A percentile compares a stretch with the other conserved stretches of the same genome.
Conservation (phyloP, 2,329 filamentous ascomycete species). For the Fusarium euwallaceae region DNA sequence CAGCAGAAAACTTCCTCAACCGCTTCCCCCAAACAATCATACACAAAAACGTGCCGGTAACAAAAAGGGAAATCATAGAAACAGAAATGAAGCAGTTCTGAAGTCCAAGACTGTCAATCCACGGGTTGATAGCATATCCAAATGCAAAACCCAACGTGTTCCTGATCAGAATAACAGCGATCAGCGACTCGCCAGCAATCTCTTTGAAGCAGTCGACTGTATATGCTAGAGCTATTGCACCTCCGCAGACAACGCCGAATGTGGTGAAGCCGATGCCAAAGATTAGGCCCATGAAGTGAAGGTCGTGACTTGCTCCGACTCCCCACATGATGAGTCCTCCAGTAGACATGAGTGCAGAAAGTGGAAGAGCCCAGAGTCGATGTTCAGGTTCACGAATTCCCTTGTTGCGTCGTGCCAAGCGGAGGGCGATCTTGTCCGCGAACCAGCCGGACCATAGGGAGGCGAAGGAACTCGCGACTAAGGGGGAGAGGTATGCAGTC, state of each 20-base stretch:
- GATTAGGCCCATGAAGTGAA: slow-evolving; percentile 52
- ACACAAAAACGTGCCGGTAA: slow-evolving; percentile 44
- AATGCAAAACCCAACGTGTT: slow-evolving; percentile 44
- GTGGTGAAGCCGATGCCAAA: slow-evolving; percentile 50
- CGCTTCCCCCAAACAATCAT: slow-evolving; percentile 50
- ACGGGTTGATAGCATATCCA: slow-evolving; percentile 51
- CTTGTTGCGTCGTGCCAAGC: slow-evolving; percentile 50
- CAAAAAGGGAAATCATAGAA: slow-evolving; percentile 45
- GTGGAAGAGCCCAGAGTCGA: slow-evolving; percentile 49
- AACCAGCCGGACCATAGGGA: slow-evolving; percentile 46
- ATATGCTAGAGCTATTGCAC: slow-evolving; percentile 50
- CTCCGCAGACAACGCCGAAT: slow-evolving; percentile 49
- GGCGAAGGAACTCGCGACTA: slow-evolving; percentile 44
- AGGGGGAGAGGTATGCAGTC: slow-evolving; percentile 47
- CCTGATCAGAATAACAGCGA: slow-evolving; percentile 29
- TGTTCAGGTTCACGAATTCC: slow-evolving; percentile 53
- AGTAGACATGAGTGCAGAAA: slow-evolving; percentile 55
- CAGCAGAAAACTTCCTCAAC: slow-evolving; percentile 30
- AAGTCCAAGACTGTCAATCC: slow-evolving; percentile 49
- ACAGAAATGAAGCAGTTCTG: slow-evolving; percentile 52
- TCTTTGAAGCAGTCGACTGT: slow-evolving; percentile 54
- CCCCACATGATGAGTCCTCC: slow-evolving; percentile 62
- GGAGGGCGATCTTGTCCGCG: slow-evolving; percentile 50
- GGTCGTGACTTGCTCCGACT: slow-evolving; percentile 54
- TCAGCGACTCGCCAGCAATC: slow-evolving; percentile 27